Evolutionary conservation across 2,329 filamentous ascomycete species (phyloP).

Genomic region (Ophiostoma ulmi): DNA sequence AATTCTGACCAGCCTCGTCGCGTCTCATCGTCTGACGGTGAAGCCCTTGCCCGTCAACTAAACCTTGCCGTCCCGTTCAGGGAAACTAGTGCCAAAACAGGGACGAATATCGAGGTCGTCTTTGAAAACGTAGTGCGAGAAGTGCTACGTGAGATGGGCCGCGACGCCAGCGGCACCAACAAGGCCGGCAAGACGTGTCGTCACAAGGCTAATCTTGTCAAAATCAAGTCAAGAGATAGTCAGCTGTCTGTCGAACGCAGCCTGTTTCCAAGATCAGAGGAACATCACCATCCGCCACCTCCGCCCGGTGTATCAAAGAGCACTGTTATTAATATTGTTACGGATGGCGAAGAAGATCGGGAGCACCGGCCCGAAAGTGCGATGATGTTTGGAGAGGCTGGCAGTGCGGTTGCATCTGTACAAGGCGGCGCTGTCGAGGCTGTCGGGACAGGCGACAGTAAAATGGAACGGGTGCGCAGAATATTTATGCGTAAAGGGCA

Average conservation of each 20-base stretch:
- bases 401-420: neutral
- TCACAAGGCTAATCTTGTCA: constrained; percentile 13
- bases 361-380: neutral
- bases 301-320: neutral
- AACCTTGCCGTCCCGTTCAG: neutral
- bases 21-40: neutral
- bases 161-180: constrained; percentile 21
- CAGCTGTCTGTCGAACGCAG: neutral
- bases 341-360: neutral
- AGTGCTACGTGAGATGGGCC: constrained; percentile 29
- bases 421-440: neutral
- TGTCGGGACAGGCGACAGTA: neutral
- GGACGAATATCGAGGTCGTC: constrained; percentile 49
- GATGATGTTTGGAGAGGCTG: neutral
- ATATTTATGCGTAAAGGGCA: neutral
- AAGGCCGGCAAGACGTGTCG: constrained; percentile 24
- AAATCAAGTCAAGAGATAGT: neutral
- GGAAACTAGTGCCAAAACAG: neutral
- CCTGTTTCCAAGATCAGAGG: neutral
- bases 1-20: constrained; percentile 16
- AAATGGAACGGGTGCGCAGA: neutral
- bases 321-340: neutral
- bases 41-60: neutral
- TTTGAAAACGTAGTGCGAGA: constrained; percentile 35
- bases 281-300: neutral